Base-by-base conservation (phyloP, 192 early-diverging fungal species). In the Coemansia sp. region DNA sequence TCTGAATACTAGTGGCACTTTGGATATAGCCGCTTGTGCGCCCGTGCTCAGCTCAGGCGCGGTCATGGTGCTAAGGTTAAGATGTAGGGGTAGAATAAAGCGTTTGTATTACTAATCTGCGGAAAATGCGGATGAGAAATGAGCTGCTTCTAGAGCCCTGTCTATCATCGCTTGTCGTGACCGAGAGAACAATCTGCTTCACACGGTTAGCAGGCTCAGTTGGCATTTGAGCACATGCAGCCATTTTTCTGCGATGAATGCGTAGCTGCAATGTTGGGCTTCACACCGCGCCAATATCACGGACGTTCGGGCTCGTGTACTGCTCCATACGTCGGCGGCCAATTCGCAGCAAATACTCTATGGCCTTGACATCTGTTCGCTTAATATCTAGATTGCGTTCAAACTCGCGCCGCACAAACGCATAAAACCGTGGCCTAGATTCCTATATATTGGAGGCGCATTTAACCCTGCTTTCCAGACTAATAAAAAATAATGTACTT, bases 371-470 rank as follows among this genome's bases (percentile, higher is more conserved):
- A 54, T 90, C 89, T 3, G 76, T 72, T 61, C 81, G 83, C 23
- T 74, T 79, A 8, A 87, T 56, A 26, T 64, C 51, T 26, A 84
- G 72, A 57, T 86, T 81, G 55, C 81, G 74, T 24, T 82, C 77
- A 76, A 90, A 90, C 66, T 88, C 84, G 58, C 81, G 82, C 31
- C 89, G 83, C 28, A 87, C 85, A 62, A 87, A 88, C 26, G 83
- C 75, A 23, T 86, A 77, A 61, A 90, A 90, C 55, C 82, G 86
- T 14, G 84, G 78, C 42, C 79, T 80, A 64, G 80, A 79, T 14
- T 73, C 84, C 86, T 89, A 68, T 20, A 57, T 52, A 10, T 42
- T 36, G 15, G 5, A 18, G 10, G 20, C 21, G 6, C 14, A 47
- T 18, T 34, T 11, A 25, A 52, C 1, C 31, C 5, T 34, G 31